These are phyloP conservation scores for Chenopodium berlandieri DNA, from an alignment of 148 eudicot species.

Conservation along the genomic window DNA sequence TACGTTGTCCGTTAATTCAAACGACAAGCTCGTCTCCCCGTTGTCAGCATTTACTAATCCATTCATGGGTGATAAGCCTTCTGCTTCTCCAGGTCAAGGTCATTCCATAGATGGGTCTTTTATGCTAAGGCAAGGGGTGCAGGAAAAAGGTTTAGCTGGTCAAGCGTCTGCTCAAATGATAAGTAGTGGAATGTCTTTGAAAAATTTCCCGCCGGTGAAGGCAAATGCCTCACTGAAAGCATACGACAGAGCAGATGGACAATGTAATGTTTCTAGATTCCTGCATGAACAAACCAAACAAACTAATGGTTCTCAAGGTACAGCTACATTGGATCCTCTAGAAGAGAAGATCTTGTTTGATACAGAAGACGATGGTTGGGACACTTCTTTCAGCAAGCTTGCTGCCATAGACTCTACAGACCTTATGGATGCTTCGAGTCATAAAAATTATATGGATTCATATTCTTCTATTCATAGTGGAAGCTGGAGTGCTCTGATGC, in stretches of 20 bases:
- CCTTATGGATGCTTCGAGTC: background rate
- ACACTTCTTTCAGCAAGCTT: conserved; percentile 37
- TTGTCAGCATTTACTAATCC: conserved; percentile 23
- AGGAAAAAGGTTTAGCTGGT: conserved; percentile 34
- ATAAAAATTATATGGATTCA: conserved; percentile 22
- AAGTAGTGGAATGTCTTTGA: conserved; percentile 21
- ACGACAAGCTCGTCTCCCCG: conserved; percentile 27
- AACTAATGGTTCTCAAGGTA: conserved; percentile 29
- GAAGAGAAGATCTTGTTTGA: conserved; percentile 66
- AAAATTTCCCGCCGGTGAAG: conserved; percentile 5
- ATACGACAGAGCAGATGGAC: conserved; percentile 29
- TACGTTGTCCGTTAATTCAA: background rate
- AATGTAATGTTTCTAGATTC: conserved; percentile 25
- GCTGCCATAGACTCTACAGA: conserved; percentile 29
- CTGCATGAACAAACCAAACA: background rate
- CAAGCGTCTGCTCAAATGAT: conserved; percentile 32
- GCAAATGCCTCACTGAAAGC: conserved; percentile 15
- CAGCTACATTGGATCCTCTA: conserved; percentile 48
- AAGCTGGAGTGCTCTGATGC: conserved; percentile 87
- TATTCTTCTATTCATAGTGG: conserved; percentile 62
- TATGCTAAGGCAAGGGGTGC: conserved; percentile 22
- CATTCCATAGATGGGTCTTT: conserved; percentile 30
- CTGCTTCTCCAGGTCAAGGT: conserved; percentile 29
- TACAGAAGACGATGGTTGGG: conserved; percentile 54
- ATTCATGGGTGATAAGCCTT: conserved; percentile 25